A percentile compares a stretch with the other conserved stretches of the same genome.
Evolutionary conservation across 768 basidiomycete species (phyloP).

Genomic region (Hericium coralloides): DNA sequence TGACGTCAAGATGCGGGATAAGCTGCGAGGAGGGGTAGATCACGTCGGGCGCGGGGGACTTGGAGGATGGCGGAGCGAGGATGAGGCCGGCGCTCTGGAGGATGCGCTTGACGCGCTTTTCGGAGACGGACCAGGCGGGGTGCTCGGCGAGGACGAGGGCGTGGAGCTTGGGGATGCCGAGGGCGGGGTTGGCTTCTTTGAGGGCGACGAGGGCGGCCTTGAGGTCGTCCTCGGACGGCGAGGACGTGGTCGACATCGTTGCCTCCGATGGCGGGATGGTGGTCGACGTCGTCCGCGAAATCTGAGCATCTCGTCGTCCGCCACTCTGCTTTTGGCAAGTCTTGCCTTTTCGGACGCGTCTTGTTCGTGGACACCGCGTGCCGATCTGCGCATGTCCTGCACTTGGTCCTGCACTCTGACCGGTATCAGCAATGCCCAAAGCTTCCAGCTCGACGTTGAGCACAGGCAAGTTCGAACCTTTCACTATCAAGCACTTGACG

Average conservation of each 20-base stretch:
- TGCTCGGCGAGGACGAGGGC: slow-evolving; percentile 46
- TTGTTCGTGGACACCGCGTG: too few species aligned
- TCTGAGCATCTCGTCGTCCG: too few species aligned
- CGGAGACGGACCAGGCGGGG: slow-evolving; percentile 72
- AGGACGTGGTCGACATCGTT: neutral
- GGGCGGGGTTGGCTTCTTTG: slow-evolving; percentile 45
- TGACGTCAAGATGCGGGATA: slow-evolving; percentile 53
- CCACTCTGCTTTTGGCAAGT: too few species aligned
- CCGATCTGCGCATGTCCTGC: too few species aligned
- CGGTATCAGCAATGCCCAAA: too few species aligned
- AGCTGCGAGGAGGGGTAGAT: slow-evolving; percentile 55
- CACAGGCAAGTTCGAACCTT: too few species aligned
- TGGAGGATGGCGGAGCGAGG: slow-evolving; percentile 17
- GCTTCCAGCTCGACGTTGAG: too few species aligned
- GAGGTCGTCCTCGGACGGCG: slow-evolving; percentile 58
- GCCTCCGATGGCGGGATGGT: neutral
- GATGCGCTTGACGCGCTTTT: slow-evolving; percentile 71
- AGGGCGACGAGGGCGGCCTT: slow-evolving; percentile 44
- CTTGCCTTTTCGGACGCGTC: too few species aligned
- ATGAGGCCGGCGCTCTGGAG: slow-evolving; percentile 49
- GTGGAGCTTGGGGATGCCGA: slow-evolving; percentile 70
- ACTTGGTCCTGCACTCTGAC: too few species aligned
- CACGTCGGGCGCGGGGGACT: slow-evolving; percentile 10
- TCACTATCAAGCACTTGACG: too few species aligned
- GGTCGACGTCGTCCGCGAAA: neutral